Base-by-base conservation (phyloP, 768 basidiomycete genomes). In the Podaxis sp. region DNA sequence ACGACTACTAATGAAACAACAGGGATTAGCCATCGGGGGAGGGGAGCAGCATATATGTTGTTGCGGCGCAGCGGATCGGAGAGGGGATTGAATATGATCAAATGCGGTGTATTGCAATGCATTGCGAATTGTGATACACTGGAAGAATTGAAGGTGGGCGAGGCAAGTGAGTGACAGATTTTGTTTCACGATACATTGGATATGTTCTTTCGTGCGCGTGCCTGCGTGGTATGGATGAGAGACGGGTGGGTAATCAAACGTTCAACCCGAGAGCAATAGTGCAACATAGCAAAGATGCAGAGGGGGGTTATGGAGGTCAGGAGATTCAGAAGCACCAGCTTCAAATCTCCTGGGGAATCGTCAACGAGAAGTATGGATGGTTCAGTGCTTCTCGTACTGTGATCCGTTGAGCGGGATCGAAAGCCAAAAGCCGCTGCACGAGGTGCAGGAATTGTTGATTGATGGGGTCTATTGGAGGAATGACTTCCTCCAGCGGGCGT, bases 351-450 rank as follows among this genome's bases (percentile, higher is more conserved):
- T 83, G 77, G 42, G 88, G 79, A 63, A 90, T 84, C 71, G 76
- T 78, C 69, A 88, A 70, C 54, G 82, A 78, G 70, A 95, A 93
- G 74, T 94, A 98, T 3, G 89, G 90, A 69, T 97, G 95, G 55
- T 83, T 81, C 61, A 97, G 82, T 18, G 95, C 95, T 32, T 93
- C 89, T 71, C 86, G 83, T 50, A 98, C 95, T 38, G 89, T 88
- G 67, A 95, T 89, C 71, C 95, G 87, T 66, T 90, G 86, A 1
- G 83, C 82, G 36, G 95, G 95, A 73, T 98, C 95, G 72, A 95
- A 97, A 54, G 88, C 87, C 47, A 98, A 83, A 63, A 98, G 82
- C 72, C 85, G 87, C 71, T 85, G 85, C 64, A 97, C 93, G 36
- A 98, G 85, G 71, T 95, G 89, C 71, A 92, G 75, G 77, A 98